Conservation (phyloP, 139 green algal species). For the Trebouxia sp. region DNA sequence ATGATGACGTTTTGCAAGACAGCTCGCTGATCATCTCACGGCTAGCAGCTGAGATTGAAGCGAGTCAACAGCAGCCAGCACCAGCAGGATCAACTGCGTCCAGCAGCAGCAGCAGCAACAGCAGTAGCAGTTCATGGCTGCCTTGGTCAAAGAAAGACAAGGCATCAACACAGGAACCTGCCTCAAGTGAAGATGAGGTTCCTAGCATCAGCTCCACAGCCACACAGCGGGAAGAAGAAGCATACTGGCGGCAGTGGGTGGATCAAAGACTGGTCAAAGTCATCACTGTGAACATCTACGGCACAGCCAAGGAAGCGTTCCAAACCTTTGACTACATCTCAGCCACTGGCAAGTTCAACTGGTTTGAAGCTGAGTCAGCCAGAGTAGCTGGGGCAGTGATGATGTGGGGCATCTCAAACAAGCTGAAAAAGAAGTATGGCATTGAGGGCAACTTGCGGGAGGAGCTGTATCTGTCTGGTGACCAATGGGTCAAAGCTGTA, state of each 20-base stretch:
- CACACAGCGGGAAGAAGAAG: conserved; percentile 1
- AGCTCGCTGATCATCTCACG: conserved; percentile 81
- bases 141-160: conserved; percentile 11
- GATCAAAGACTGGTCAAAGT: conserved; percentile 71
- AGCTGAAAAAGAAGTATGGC: conserved; percentile 81
- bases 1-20: conserved; percentile 82
- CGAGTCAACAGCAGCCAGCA: not conserved
- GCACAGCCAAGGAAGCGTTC: conserved; percentile 74
- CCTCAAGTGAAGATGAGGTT: not conserved
- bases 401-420: conserved; percentile 74
- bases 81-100: not conserved
- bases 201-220: not conserved
- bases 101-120: conserved; percentile 4
- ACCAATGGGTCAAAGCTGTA: conserved; percentile 61
- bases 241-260: conserved; percentile 23
- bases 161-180: not conserved
- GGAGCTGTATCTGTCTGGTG: conserved; percentile 67
- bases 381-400: conserved; percentile 71
- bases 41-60: conserved; percentile 66
- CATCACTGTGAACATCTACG: conserved; percentile 98
- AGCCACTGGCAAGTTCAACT: conserved; percentile 77
- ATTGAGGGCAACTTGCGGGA: conserved; percentile 84
- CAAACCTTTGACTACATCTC: conserved; percentile 91
- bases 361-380: conserved; percentile 60
- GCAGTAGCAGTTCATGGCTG: not conserved